Evolutionary conservation across 371 early-diverging fungal species (phyloP).

Genomic region (Syncephalis plumigaleata): DNA sequence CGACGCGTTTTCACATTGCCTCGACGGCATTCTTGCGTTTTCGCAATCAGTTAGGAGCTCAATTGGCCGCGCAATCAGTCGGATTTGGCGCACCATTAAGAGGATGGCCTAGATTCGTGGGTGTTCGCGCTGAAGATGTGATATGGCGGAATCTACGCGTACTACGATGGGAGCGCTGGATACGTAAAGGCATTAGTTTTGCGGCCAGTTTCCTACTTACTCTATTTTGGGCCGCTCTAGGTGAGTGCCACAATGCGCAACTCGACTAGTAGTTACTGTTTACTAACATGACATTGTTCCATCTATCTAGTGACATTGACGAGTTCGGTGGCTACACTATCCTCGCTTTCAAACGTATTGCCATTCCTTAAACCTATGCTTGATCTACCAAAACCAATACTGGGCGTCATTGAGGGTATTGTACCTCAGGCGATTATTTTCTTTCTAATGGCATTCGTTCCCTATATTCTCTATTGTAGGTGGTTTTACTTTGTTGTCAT

Average conservation of each 20-base stretch:
- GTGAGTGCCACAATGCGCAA: constrained; percentile 37
- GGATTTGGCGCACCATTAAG: constrained; percentile 41
- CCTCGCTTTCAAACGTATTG: not conserved
- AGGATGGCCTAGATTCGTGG: constrained; percentile 44
- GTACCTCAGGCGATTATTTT: constrained; percentile 52
- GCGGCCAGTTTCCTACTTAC: constrained; percentile 28
- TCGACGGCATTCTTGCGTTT: constrained; percentile 66
- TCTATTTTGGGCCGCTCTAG: constrained; percentile 55
- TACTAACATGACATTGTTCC: no score
- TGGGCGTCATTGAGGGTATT: constrained; percentile 9
- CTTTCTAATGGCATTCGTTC: constrained; percentile 49
- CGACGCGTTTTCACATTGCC: not conserved
- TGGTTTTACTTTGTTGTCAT: constrained; percentile 14
- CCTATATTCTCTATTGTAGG: constrained; percentile 35
- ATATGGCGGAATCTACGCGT: constrained; percentile 66
- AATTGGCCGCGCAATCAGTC: constrained; percentile 59
- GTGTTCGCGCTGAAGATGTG: constrained; percentile 60
- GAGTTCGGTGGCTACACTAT: not conserved
- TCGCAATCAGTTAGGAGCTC: constrained; percentile 60
- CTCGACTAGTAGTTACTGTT: no score
- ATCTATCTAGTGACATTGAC: constrained; percentile 8
- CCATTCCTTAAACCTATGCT: constrained; percentile 14
- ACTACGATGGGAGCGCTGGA: constrained; percentile 30
- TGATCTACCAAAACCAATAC: constrained; percentile 44
- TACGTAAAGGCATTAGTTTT: constrained; percentile 28